Evolutionary conservation across 2,329 filamentous ascomycete species (phyloP).

Genomic region (Sporothrix sp.): DNA sequence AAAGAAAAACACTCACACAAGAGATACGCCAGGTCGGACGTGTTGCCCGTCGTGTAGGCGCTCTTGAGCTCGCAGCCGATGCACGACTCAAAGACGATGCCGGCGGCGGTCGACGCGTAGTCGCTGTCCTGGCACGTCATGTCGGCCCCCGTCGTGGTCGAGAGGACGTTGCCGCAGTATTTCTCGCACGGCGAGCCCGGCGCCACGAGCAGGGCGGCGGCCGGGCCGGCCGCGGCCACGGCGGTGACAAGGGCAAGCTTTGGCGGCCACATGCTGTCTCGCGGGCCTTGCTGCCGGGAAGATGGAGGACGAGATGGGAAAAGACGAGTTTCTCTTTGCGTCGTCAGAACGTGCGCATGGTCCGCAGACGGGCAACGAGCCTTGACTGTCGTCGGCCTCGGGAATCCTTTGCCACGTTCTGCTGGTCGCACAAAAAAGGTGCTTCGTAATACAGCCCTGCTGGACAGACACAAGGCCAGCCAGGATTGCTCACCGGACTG

Average conservation of each 20-base stretch:
- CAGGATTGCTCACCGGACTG: neutral
- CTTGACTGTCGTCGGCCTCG: neutral
- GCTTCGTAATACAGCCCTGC: neutral
- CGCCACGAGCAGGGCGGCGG: constrained; percentile 33
- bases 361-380: too few species aligned
- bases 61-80: constrained; percentile 44
- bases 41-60: constrained; percentile 27
- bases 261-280: constrained; percentile 12
- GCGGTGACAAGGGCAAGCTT: constrained; percentile 17
- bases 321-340: neutral
- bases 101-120: constrained; percentile 30
- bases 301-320: neutral
- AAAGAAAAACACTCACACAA: constrained; percentile 38
- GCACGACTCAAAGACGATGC: constrained; percentile 43
- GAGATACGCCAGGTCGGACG: constrained; percentile 44
- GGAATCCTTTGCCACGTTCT: constrained; percentile 1
- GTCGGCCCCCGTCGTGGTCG: constrained; percentile 35
- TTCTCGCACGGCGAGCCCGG: constrained; percentile 39
- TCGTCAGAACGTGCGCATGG: too few species aligned
- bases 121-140: constrained; percentile 36
- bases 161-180: constrained; percentile 45
- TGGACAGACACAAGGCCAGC: neutral
- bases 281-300: neutral
- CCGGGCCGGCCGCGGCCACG: constrained; percentile 15
- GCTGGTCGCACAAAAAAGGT: neutral